Percentiles rank a stretch among this genome's conserved stretches.
Evolutionary conservation across 1,139 yeast genomes (phyloP).

Genomic region (Pichia sp.): DNA sequence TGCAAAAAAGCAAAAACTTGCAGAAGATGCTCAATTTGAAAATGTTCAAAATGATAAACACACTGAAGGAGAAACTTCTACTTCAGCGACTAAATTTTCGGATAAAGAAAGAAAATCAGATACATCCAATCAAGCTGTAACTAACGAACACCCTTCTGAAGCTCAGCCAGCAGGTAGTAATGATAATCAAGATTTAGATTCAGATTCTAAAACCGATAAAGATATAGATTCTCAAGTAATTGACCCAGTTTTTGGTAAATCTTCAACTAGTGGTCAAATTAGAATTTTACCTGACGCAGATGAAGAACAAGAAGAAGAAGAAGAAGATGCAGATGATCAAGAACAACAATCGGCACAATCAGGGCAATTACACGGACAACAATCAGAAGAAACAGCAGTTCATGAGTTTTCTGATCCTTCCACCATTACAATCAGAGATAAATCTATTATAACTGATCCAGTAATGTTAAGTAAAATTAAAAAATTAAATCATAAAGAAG

Average conservation of each 20-base stretch:
- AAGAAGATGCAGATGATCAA: background rate
- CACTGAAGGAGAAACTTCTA: background rate
- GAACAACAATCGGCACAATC: background rate
- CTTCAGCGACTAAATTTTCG: no score
- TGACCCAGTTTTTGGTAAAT: slow-evolving; percentile 11
- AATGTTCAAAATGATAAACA: background rate
- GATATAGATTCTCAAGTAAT: no score
- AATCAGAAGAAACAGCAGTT: no score
- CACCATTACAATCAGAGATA: no score
- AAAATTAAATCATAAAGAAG: slow-evolving; percentile 92
- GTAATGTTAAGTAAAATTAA: slow-evolving; percentile 87
- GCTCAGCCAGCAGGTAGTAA: no score
- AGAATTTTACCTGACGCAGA: background rate
- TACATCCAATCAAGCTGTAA: background rate
- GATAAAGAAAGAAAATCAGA: background rate
- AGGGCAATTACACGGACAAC: slow-evolving; percentile 3
- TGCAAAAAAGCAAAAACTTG: background rate
- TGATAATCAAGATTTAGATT: no score
- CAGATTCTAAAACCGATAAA: no score
- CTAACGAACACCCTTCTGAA: background rate
- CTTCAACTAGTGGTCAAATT: no score
- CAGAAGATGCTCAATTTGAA: background rate
- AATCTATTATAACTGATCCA: slow-evolving; percentile 48
- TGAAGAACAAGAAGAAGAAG: background rate
- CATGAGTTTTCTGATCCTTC: no score